Evolutionary conservation across 441 rosid species (phyloP), one percentile per base, ranked within the genome.

Genomic region (Brassica balearica): DNA sequence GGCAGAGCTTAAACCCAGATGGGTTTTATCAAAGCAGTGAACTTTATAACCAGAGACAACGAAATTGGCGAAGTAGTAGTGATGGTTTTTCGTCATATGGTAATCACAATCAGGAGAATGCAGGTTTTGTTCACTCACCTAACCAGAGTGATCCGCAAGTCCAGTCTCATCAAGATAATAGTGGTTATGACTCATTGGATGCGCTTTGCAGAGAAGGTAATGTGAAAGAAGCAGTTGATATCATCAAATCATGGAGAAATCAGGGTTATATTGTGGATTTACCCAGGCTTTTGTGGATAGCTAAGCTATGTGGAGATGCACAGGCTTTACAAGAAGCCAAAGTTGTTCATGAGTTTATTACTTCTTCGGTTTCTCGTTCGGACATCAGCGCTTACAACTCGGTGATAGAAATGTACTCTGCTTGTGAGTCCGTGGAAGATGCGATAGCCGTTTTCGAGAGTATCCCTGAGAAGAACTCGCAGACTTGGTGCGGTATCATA

Each of bases 401-500:
- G 71, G 81, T 92, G 17, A 56, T 94, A 62, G 90, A 87, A 70
- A 91, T 89, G 93, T 94, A 89, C 56, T 84, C 82, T 2, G 84
- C 77, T 75, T 91, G 97, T 14, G 88, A 84, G 53, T 83, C 91
- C 10, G 75, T 82, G 80, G 80, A 81, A 9, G 84, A 84, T 61
- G 95, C 95, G 11, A 82, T 80, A 51, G 34, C 68, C 1, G 85
- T 86, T 10, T 94, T 94, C 60, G 68, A 85, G 43, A 69, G 60
- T 64, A 91, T 92, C 92, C 76, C 75, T 3, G 72, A 67, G 68
- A 88, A 79, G 29, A 84, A 90, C 82, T 78, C 82, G 84, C 73
- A 84, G 12, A 77, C 93, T 17, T 94, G 94, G 97, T 86, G 88
- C 61, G 75, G 68, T 36, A 88, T 94, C 87, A 88, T 91, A 73